Evolutionary conservation across 805 yeast genomes (phyloP).

Genomic region (Candida maltosa): DNA sequence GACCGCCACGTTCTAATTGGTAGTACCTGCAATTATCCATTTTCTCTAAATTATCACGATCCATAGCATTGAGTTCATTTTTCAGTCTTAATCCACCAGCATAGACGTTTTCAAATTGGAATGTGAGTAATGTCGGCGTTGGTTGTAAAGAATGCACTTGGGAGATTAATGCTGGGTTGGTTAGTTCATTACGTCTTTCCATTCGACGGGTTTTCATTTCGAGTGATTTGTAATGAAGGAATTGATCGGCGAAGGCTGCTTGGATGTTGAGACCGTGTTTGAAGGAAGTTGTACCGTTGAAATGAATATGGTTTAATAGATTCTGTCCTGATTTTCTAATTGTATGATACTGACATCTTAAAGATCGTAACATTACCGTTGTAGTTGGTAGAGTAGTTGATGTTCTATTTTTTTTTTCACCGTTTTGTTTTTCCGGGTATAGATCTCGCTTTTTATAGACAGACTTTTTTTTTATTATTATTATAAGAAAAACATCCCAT

Average conservation of each 20-base stretch:
- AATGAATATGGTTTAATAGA: constrained; percentile 32
- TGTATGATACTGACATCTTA: too few species aligned
- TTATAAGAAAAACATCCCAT: too few species aligned
- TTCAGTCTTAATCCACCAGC: constrained; percentile 89
- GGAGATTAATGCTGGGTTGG: constrained; percentile 44
- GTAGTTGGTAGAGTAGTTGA: too few species aligned
- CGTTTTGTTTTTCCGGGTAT: too few species aligned
- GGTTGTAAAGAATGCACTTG: constrained; percentile 44
- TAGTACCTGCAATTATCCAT: constrained; percentile 54
- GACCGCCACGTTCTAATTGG: constrained; percentile 92
- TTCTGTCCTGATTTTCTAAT: background rate
- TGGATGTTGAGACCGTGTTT: constrained; percentile 55
- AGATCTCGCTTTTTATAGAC: too few species aligned
- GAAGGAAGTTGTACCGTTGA: constrained; percentile 38
- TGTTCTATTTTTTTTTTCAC: too few species aligned
- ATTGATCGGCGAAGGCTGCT: constrained; percentile 51
- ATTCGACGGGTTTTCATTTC: constrained; percentile 46
- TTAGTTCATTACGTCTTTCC: constrained; percentile 36
- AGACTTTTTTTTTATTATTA: too few species aligned
- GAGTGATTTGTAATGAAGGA: constrained; percentile 53
- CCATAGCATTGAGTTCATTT: constrained; percentile 33
- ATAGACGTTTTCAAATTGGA: constrained; percentile 81
- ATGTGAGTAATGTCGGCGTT: constrained; percentile 68
- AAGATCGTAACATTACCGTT: too few species aligned
- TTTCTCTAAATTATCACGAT: constrained; percentile 21